phyloP scores from a whole-genome alignment of 306 rosid species.

The Vachellia pachyceras region DNA sequence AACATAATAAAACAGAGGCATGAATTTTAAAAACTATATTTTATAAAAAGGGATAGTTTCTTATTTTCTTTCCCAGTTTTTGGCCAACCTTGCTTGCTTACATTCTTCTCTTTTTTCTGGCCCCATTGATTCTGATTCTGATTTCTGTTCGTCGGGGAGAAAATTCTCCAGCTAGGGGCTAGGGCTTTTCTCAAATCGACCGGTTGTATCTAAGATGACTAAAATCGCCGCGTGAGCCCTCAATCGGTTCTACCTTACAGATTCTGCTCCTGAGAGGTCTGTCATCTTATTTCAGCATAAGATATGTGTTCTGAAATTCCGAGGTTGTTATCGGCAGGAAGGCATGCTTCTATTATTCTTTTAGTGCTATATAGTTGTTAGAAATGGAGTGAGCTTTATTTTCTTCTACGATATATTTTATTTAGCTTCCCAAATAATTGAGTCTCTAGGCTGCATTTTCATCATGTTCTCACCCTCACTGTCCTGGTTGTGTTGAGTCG shows the following conservation, averaged over 20 bases:
- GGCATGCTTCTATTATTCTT: not conserved
- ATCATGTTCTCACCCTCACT: not conserved
- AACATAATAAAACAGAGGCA: too few species aligned
- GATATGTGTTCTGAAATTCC: not conserved
- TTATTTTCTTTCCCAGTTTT: too few species aligned
- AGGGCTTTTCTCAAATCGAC: constrained; percentile 1
- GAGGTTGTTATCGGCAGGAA: not conserved
- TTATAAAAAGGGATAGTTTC: too few species aligned
- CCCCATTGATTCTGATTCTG: not conserved
- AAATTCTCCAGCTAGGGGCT: not conserved
- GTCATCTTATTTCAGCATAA: not conserved
- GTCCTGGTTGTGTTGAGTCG: not conserved
- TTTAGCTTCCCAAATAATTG: not conserved
- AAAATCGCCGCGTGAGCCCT: not conserved
- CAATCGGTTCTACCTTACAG: not conserved
- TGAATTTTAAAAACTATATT: too few species aligned
- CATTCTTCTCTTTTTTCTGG: too few species aligned
- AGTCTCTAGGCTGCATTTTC: not conserved
- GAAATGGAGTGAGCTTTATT: not conserved
- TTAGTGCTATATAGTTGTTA: not conserved
- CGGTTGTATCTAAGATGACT: not conserved
- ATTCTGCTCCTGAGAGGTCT: constrained; percentile 2
- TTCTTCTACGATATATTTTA: not conserved
- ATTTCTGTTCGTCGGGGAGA: not conserved
- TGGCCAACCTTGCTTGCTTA: too few species aligned